Evolutionary conservation across 2,329 filamentous ascomycete genomes (phyloP), one percentile per base, ranked within the genome.

Genomic region (Cytospora chrysosperma): DNA sequence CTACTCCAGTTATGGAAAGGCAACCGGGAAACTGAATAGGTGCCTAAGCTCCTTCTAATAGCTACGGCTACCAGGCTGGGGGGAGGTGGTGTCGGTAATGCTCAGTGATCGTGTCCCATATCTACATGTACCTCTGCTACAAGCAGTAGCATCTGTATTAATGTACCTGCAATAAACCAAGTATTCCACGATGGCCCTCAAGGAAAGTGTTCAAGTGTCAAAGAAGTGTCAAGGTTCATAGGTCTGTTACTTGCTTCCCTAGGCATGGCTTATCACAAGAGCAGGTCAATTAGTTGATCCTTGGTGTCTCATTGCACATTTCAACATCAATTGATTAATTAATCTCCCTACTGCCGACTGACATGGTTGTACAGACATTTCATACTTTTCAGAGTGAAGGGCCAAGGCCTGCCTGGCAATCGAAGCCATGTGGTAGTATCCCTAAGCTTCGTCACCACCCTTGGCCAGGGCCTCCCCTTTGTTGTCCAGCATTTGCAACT

Each of bases 401-500:
- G 43, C 13, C 43, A 21, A 21, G 24, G n/a, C n/a, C 43, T 12
- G n/a, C 43, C n/a, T 12, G 43, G 21, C 43, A 47, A 12, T 4
- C 3, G n/a, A 47, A 47, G 43, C 6, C 43, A 47, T 5, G 43
- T 47, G 43, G 37, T 43, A 19, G 17, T 10, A 43, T 9, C 43
- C 43, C 30, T 9, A 49, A 59, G 34, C 28, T n/a, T 30, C 59
- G 27, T 26, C 28, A 21, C 40, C 30, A 26, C 43, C 52, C n/a
- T 62, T 28, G 19, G 15, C 61, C n/a, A 28, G 50, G 52, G 21
- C 49, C 27, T 27, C 50, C 12, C 24, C 30, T 15, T 49, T 53
- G 32, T 49, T 53, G 32, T 73, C 70, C 60, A 79, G 13, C 24
- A 85, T 82, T 62, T 73, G 74, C 68, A 86, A 68, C 6, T 75